Conservation (phyloP, 108 stramenopile species). For the Fragilariopsis cylindrus region DNA sequence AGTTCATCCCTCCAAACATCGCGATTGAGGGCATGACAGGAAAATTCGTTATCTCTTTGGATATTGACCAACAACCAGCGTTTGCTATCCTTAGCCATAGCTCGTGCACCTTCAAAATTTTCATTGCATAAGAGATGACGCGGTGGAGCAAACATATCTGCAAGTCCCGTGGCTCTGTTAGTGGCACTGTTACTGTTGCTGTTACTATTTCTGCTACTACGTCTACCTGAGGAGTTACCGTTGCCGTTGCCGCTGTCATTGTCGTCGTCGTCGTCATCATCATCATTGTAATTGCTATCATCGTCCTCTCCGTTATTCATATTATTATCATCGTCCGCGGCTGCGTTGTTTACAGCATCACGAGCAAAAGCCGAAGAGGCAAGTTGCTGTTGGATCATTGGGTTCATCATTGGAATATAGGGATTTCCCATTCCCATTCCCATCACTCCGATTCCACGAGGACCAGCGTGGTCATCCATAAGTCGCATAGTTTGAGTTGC, state of each 20-base stretch:
- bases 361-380: constrained; percentile 38
- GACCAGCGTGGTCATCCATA: constrained; percentile 51
- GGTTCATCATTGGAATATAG: constrained; percentile 24
- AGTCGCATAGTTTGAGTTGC: constrained; percentile 82
- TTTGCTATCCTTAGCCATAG: constrained; percentile 78
- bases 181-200: not conserved
- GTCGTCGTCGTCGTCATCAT: constrained; percentile 26
- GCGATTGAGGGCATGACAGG: constrained; percentile 92
- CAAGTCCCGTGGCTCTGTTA: constrained; percentile 25
- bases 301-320: constrained; percentile 23
- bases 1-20: constrained; percentile 96
- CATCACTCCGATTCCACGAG: constrained; percentile 28
- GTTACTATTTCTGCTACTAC: constrained; percentile 12
- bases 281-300: constrained; percentile 16
- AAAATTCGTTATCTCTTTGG: constrained; percentile 84
- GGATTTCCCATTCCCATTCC: constrained; percentile 23
- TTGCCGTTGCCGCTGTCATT: constrained; percentile 31
- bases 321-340: constrained; percentile 30
- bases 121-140: constrained; percentile 66
- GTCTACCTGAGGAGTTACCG: not conserved
- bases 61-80: constrained; percentile 94
- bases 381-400: constrained; percentile 35
- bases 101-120: constrained; percentile 81
- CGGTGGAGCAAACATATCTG: constrained; percentile 81
- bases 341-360: constrained; percentile 52